Evolutionary conservation across 768 basidiomycete genomes (phyloP), one percentile per base, ranked within the genome.

Genomic region (Suillus placidus): DNA sequence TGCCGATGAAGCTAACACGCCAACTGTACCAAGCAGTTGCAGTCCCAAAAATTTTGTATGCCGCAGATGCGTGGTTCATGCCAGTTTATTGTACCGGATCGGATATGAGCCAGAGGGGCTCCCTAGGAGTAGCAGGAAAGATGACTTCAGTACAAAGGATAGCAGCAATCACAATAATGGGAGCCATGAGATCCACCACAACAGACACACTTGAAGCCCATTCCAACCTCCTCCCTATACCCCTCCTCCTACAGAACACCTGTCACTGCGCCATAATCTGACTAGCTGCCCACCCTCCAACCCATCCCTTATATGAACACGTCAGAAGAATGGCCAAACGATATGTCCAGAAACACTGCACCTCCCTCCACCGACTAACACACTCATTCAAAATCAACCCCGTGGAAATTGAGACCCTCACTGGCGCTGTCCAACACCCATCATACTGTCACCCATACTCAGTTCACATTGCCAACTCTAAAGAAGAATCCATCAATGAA

Each of bases 21-120:
- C 26, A 26, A 26, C 2, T 26, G 26, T 26, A 26, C 26, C 26
- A 26, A 26, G 26, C 26, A 26, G 26, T 26, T 26, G 73, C 70
- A 0, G 57, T 40, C 38, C 38, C 9, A 7, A 37, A 37, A 10
- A 37, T 37, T 6, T 7, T 37, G 2, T 37, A 37, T 10, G 37
- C 37, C 3, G 58, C 69, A 0, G 74, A 75, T 35, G 60, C 73
- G 0, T 76, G 71, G 72, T 75, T 71, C 65, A 67, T 61, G 3
- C 76, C 74, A 13, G 63, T 62, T 0, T 32, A 40, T 38, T 45
- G 32, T 4, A 14, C 12, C 16, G 32, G 23, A 8, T 34, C 20
- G 0, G 32, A n/a, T 9, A 57, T 3, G 5, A 18, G 8, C 67
- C 67, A 13, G 52, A 61, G 51, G 63, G 66, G 64, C 56, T 63